phyloP scores from a whole-genome alignment of 805 yeast species.

The Kuraishia floccosa region DNA sequence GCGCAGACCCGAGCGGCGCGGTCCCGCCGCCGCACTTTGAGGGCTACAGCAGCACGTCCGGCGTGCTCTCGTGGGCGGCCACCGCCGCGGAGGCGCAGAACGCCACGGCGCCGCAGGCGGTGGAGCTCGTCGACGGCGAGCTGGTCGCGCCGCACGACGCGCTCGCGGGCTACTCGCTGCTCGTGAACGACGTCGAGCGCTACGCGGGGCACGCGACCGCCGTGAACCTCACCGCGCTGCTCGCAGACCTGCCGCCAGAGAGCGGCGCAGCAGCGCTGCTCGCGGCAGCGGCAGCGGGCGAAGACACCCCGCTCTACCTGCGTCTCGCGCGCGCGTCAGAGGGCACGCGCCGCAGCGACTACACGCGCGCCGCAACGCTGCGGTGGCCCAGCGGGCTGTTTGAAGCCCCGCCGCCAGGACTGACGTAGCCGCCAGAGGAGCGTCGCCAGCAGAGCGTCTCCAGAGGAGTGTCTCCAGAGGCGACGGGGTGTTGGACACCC shows the following conservation, averaged over 20 bases:
- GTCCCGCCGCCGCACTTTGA: slow-evolving; percentile 38
- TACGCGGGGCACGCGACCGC: slow-evolving; percentile 43
- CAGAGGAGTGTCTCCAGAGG: not conserved
- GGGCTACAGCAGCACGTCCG: slow-evolving; percentile 18
- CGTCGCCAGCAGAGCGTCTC: not conserved
- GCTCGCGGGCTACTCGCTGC: slow-evolving; percentile 45
- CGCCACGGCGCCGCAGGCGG: slow-evolving; percentile 5
- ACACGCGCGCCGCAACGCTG: slow-evolving; percentile 50
- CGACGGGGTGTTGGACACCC: too few species aligned
- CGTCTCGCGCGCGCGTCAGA: slow-evolving; percentile 37
- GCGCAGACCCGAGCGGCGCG: slow-evolving; percentile 63
- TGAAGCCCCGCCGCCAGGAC: slow-evolving; percentile 37
- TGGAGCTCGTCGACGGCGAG: slow-evolving; percentile 12
- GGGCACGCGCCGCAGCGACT: slow-evolving; percentile 36
- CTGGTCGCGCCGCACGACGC: slow-evolving; percentile 13
- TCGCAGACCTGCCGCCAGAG: too few species aligned
- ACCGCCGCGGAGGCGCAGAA: slow-evolving; percentile 11
- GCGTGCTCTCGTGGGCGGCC: slow-evolving; percentile 25
- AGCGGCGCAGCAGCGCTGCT: too few species aligned
- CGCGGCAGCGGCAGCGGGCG: slow-evolving; percentile 17
- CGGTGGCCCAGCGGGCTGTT: slow-evolving; percentile 52
- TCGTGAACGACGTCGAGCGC: slow-evolving; percentile 72
- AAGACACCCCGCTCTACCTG: slow-evolving; percentile 32
- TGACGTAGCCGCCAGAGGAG: slow-evolving; percentile 18
- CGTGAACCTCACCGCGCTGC: slow-evolving; percentile 22